These are phyloP conservation scores for Hsuehochloa calcarea DNA, from an alignment of 176 grass and related monocot genomes.

Conservation along the genomic window DNA sequence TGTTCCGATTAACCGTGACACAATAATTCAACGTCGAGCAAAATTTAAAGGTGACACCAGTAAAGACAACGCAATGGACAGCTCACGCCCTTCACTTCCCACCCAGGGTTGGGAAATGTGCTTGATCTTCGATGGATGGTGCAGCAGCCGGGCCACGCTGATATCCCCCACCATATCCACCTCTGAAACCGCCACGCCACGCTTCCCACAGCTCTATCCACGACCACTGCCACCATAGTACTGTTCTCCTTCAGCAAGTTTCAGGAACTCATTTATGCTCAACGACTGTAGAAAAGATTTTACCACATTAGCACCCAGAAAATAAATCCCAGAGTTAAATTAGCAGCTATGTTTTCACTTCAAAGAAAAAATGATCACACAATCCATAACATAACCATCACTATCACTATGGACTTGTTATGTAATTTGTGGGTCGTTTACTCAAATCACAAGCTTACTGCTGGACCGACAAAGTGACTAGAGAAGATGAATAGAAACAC, in stretches of 20 bases:
- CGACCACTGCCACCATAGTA: slow-evolving; percentile 60
- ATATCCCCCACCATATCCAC: slow-evolving; percentile 45
- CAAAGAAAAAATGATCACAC: neutral
- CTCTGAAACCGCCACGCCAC: slow-evolving; percentile 48
- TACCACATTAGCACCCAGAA: neutral
- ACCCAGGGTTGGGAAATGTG: slow-evolving; percentile 76
- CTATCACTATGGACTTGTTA: neutral
- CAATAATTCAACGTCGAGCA: slow-evolving; percentile 33
- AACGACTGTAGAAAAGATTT: slow-evolving; percentile 39
- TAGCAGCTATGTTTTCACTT: neutral
- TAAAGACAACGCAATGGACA: neutral
- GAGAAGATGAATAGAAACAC: no score
- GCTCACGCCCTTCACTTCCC: slow-evolving; percentile 54
- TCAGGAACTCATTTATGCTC: slow-evolving; percentile 86
- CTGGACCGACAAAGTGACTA: no score
- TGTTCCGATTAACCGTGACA: slow-evolving; percentile 40
- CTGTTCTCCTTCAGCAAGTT: slow-evolving; percentile 67
- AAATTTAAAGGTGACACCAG: slow-evolving; percentile 49
- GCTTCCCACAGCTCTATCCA: slow-evolving; percentile 46
- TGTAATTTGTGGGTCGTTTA: neutral
- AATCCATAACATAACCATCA: neutral
- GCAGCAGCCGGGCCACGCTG: slow-evolving; percentile 26
- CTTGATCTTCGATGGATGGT: slow-evolving; percentile 66
- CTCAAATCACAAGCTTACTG: neutral
- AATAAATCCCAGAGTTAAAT: neutral